phyloP scores from a whole-genome alignment of 805 yeast genomes.

The Wickerhamomyces bovis region DNA sequence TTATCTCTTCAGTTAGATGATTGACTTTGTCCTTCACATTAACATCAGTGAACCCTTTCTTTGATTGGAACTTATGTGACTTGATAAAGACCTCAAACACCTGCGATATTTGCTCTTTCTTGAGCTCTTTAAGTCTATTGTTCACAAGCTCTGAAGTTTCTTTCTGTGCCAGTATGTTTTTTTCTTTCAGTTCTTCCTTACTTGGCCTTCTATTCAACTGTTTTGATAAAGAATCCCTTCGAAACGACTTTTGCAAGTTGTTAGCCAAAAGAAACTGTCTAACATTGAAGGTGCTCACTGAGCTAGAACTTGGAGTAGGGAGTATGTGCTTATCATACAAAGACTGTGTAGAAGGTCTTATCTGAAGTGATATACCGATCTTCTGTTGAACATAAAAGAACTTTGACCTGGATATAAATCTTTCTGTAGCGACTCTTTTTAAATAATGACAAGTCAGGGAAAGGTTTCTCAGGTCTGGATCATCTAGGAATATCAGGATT shows the following conservation, averaged over 20 bases:
- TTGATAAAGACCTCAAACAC: slow-evolving; percentile 11
- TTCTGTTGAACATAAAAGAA: slow-evolving; percentile 15
- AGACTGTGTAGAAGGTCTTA: slow-evolving; percentile 11
- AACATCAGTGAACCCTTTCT: not conserved
- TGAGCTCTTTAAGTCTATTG: slow-evolving; percentile 8
- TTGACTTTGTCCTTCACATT: not conserved
- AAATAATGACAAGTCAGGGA: slow-evolving; percentile 15
- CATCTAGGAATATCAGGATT: slow-evolving; percentile 18
- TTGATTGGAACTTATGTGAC: slow-evolving; percentile 14
- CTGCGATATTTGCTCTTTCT: slow-evolving; percentile 12
- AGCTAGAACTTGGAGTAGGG: slow-evolving; percentile 6
- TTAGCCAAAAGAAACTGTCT: slow-evolving; percentile 3
- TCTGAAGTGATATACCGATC: slow-evolving; percentile 14
- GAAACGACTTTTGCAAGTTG: slow-evolving; percentile 12
- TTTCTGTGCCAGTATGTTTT: slow-evolving; percentile 13
- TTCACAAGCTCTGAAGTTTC: slow-evolving; percentile 5
- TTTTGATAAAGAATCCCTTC: slow-evolving; percentile 15
- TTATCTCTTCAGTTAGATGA: not conserved
- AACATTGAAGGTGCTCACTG: slow-evolving; percentile 2
- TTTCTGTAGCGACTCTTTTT: slow-evolving; percentile 14
- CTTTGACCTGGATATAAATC: slow-evolving; percentile 17
- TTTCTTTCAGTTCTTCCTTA: slow-evolving; percentile 13
- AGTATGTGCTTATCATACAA: slow-evolving; percentile 16
- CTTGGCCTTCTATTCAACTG: slow-evolving; percentile 17
- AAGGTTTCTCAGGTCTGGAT: slow-evolving; percentile 16